A percentile compares a stretch with the other conserved stretches of the same genome.
Evolutionary conservation across 164 flowering plant species (phyloP).

Genomic region (Platanus orientalis): DNA sequence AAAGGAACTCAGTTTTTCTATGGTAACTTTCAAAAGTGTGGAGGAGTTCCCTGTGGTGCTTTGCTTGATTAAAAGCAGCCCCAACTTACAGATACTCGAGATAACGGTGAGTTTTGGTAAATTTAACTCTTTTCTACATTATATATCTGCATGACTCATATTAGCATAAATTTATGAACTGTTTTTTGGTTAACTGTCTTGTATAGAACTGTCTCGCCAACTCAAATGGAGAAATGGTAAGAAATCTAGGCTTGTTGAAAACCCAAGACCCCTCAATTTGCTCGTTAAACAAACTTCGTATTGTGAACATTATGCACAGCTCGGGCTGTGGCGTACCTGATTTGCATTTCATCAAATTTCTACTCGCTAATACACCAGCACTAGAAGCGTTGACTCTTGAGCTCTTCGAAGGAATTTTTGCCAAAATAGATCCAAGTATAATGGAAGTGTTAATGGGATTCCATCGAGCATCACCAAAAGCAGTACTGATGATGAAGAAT

Average conservation of each 20-base stretch:
- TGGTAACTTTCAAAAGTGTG: conserved; percentile 29
- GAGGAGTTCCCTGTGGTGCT: conserved; percentile 33
- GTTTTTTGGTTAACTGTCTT: no score
- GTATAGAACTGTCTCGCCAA: no score
- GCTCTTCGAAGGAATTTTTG: conserved; percentile 22
- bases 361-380: conserved; percentile 45
- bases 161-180: no score
- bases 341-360: conserved; percentile 39
- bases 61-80: conserved; percentile 43
- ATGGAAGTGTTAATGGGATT: conserved; percentile 43
- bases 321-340: conserved; percentile 28
- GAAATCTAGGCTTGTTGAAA: conserved; percentile 13
- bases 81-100: conserved; percentile 47
- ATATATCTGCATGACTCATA: no score
- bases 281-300: conserved; percentile 27
- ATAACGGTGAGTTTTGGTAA: conserved; percentile 31
- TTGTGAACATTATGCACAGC: conserved; percentile 33
- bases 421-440: conserved; percentile 28
- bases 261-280: conserved; percentile 20
- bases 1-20: conserved; percentile 34
- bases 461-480: conserved; percentile 42
- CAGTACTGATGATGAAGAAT: no score
- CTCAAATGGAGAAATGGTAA: no score
- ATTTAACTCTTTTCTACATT: no score
- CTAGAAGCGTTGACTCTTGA: conserved; percentile 45